Evolutionary conservation across 371 early-diverging fungal species (phyloP).

Genomic region (Mucor plumbeus): DNA sequence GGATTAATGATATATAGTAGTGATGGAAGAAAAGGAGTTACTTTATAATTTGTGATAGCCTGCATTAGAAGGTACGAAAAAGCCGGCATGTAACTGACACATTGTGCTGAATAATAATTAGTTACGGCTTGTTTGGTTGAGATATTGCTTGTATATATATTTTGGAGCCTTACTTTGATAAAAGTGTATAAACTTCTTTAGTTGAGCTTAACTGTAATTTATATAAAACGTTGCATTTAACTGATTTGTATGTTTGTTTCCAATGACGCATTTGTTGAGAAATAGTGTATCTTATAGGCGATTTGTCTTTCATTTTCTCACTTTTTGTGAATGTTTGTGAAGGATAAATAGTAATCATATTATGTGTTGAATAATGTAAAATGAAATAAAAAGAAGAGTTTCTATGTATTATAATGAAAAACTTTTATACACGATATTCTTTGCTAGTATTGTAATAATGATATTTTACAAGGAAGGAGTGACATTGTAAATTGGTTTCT

Average conservation of each 20-base stretch:
- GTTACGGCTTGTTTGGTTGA: not conserved
- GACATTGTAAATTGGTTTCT: not conserved
- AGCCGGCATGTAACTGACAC: not conserved
- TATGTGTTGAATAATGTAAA: not conserved
- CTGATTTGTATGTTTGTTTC: not conserved
- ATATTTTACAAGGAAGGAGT: no score
- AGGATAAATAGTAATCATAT: not conserved
- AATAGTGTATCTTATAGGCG: not conserved
- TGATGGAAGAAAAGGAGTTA: no score
- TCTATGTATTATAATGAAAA: not conserved
- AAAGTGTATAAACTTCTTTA: not conserved
- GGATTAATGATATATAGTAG: no score
- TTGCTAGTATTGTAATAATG: no score
- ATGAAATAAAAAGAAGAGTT: not conserved
- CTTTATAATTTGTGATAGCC: not conserved
- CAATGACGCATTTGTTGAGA: not conserved
- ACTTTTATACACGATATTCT: not conserved
- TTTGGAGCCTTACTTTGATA: slow-evolving; percentile 1
- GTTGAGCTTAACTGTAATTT: not conserved
- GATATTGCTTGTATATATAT: not conserved
- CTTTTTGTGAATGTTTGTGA: not conserved
- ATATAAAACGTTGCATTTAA: not conserved
- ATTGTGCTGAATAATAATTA: not conserved
- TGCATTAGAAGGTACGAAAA: not conserved
- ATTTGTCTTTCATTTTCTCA: not conserved